Conservation (phyloP, 2,329 filamentous ascomycete genomes). For the Scedosporium boydii region DNA sequence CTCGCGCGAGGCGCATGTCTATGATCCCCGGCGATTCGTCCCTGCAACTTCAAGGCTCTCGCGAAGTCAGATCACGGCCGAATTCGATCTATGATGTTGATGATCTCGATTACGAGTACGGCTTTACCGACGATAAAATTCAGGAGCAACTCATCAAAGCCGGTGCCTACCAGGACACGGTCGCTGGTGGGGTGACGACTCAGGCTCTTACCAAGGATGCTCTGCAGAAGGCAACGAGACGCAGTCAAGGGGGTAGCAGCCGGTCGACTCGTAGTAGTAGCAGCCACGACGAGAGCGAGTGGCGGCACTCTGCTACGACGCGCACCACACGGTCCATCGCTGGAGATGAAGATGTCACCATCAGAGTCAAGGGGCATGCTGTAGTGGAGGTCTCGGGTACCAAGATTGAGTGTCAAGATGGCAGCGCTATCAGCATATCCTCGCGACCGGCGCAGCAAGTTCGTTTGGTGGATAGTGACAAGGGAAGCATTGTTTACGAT, state of each 20-base stretch:
- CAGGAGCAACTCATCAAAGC: slow-evolving; percentile 35
- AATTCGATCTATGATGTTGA: slow-evolving; percentile 1
- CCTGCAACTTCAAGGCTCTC: slow-evolving; percentile 2
- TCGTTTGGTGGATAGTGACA: slow-evolving; percentile 37
- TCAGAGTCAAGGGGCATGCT: slow-evolving; percentile 48
- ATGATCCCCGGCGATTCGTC: not conserved
- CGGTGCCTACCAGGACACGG: slow-evolving; percentile 42
- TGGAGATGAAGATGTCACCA: slow-evolving; percentile 48
- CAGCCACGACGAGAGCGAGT: slow-evolving; percentile 56
- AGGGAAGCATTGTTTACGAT: slow-evolving; percentile 38
- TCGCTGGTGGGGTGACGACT: slow-evolving; percentile 29
- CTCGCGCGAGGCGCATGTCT: slow-evolving; percentile 3
- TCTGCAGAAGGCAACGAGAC: slow-evolving; percentile 39
- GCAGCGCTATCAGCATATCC: slow-evolving; percentile 50
- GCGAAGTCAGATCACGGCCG: not conserved
- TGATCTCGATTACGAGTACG: slow-evolving; percentile 4
- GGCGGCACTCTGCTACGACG: slow-evolving; percentile 51
- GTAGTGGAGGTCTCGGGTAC: slow-evolving; percentile 46
- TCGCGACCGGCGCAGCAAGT: slow-evolving; percentile 20
- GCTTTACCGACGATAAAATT: slow-evolving; percentile 1
- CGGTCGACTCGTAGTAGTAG: slow-evolving; percentile 48
- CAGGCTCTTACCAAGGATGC: slow-evolving; percentile 46
- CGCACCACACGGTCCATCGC: slow-evolving; percentile 45
- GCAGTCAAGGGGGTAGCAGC: slow-evolving; percentile 38
- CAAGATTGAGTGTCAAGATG: slow-evolving; percentile 49